Conservation (phyloP, 352 stramenopile genomes). For the Phytophthora cactorum region DNA sequence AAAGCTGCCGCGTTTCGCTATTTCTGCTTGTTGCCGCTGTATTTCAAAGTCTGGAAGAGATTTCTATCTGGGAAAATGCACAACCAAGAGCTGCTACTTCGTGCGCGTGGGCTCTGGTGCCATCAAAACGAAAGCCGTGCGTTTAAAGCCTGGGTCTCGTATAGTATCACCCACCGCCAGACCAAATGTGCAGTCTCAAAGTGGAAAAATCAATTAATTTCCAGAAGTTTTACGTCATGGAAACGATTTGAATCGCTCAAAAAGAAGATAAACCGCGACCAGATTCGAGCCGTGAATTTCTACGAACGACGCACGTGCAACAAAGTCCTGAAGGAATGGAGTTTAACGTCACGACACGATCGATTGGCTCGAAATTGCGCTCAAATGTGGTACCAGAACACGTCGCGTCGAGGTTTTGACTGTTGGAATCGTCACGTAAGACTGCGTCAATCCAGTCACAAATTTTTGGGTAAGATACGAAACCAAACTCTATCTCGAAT, state of each 20-base stretch:
- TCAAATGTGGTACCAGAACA: constrained; percentile 20
- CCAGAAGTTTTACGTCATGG: constrained; percentile 29
- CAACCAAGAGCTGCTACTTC: constrained; percentile 26
- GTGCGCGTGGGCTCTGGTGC: constrained; percentile 36
- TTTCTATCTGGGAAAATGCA: constrained; percentile 18
- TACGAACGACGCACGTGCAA: neutral
- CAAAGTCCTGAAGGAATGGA: constrained; percentile 10
- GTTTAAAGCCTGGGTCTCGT: constrained; percentile 42
- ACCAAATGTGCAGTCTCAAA: constrained; percentile 21
- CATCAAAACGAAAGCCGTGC: constrained; percentile 44
- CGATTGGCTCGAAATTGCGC: constrained; percentile 15
- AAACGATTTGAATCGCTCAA: constrained; percentile 11
- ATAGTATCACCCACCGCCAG: constrained; percentile 9
- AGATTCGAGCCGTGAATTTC: constrained; percentile 21
- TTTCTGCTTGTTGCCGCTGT: constrained; percentile 40
- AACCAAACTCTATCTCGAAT: constrained; percentile 25
- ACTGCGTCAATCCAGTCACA: constrained; percentile 9
- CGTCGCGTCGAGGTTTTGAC: constrained; percentile 16
- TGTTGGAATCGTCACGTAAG: constrained; percentile 24
- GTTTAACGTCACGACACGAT: neutral
- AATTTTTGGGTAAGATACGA: constrained; percentile 17
- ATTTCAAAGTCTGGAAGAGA: constrained; percentile 40
- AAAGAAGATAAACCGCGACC: constrained; percentile 10
- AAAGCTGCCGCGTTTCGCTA: constrained; percentile 52
- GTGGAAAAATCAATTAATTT: constrained; percentile 27